Evolutionary conservation across 148 eudicot genomes (phyloP).

Genomic region (Suaeda aralocaspica): DNA sequence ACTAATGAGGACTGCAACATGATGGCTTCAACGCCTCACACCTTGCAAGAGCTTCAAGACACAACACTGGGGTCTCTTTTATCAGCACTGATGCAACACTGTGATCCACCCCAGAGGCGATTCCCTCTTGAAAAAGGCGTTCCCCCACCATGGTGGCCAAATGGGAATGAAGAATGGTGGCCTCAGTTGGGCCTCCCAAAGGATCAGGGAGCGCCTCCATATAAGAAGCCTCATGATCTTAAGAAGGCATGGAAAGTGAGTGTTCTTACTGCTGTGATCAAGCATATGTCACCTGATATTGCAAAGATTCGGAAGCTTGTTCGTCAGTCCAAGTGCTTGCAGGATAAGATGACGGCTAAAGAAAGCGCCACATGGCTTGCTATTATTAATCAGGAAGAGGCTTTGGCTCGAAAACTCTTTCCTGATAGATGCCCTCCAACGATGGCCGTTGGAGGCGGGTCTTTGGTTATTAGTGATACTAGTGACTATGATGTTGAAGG

Average conservation of each 20-base stretch:
- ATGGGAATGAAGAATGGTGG: conserved; percentile 61
- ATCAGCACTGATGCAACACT: conserved; percentile 60
- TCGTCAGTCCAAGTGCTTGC: conserved; percentile 53
- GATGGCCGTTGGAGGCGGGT: conserved; percentile 31
- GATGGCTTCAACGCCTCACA: conserved; percentile 37
- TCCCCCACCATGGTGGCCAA: conserved; percentile 68
- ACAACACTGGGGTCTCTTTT: conserved; percentile 58
- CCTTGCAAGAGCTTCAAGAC: conserved; percentile 57
- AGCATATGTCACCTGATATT: conserved; percentile 58
- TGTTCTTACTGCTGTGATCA: conserved; percentile 50
- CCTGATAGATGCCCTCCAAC: conserved; percentile 48
- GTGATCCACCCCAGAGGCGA: conserved; percentile 60
- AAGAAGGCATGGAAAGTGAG: conserved; percentile 58
- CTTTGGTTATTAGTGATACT: conserved; percentile 40
- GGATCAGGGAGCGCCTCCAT: conserved; percentile 59
- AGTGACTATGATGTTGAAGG: conserved; percentile 65
- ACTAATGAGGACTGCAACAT: conserved; percentile 31
- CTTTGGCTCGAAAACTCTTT: conserved; percentile 41
- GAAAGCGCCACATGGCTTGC: conserved; percentile 57
- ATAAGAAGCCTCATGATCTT: conserved; percentile 55
- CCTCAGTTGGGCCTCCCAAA: conserved; percentile 35
- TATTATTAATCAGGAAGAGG: conserved; percentile 51
- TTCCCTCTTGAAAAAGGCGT: conserved; percentile 58
- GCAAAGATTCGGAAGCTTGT: conserved; percentile 57
- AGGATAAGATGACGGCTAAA: conserved; percentile 61